Conservation (phyloP, 2,329 filamentous ascomycete genomes). For the Escovopsis sp. region DNA sequence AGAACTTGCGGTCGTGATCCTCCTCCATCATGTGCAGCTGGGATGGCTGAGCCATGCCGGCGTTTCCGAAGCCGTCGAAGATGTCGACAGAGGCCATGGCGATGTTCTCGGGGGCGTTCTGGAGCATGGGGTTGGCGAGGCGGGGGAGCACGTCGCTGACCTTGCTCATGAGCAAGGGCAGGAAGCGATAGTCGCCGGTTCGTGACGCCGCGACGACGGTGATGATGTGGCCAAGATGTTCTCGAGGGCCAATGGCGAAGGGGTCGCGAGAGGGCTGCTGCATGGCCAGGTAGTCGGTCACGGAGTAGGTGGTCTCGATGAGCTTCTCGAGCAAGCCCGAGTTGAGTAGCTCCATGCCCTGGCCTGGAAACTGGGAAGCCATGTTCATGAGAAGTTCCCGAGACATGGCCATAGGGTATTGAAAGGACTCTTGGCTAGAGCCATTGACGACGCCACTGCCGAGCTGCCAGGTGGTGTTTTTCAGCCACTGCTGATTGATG, state of each 20-base stretch:
- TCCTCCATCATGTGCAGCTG: constrained; percentile 28
- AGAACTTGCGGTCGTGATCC: constrained; percentile 32
- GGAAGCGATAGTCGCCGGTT: constrained; percentile 60
- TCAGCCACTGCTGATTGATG: constrained; percentile 49
- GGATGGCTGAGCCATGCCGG: constrained; percentile 40
- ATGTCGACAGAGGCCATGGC: constrained; percentile 42
- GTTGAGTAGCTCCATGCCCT: constrained; percentile 60
- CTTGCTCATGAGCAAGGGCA: constrained; percentile 63
- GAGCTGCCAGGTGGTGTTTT: constrained; percentile 48
- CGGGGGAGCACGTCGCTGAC: constrained; percentile 55
- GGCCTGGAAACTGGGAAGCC: constrained; percentile 54
- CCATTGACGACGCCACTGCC: constrained; percentile 33
- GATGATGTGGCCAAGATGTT: constrained; percentile 57
- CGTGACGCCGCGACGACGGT: constrained; percentile 54
- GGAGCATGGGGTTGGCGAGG: constrained; percentile 43
- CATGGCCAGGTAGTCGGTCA: constrained; percentile 58
- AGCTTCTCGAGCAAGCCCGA: constrained; percentile 67
- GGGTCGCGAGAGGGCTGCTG: constrained; percentile 44
- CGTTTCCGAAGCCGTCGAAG: constrained; percentile 50
- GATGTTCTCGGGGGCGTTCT: constrained; percentile 39
- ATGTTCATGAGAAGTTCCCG: constrained; percentile 48
- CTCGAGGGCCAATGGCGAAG: constrained; percentile 52
- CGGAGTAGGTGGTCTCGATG: constrained; percentile 57
- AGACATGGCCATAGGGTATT: constrained; percentile 47
- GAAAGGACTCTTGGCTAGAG: constrained; percentile 37